Conservation (phyloP, 805 yeast genomes). For the Candida ascalaphidarum region DNA sequence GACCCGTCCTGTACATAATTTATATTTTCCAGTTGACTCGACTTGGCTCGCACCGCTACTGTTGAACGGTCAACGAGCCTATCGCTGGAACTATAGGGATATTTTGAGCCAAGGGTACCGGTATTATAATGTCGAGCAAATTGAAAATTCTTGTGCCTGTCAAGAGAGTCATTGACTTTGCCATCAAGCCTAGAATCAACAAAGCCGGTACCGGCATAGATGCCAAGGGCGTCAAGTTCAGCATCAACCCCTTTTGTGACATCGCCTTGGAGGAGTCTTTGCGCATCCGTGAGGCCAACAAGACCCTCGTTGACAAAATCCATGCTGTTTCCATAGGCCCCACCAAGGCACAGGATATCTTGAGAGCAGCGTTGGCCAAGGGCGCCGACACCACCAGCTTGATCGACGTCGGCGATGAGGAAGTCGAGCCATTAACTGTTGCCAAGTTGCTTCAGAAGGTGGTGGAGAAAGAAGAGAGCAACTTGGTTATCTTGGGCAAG, state of each 20-base stretch:
- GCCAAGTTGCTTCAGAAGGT: conserved; percentile 77
- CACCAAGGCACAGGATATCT: conserved; percentile 74
- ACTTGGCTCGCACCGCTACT: too few species aligned
- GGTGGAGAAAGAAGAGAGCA: conserved; percentile 61
- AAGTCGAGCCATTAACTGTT: conserved; percentile 79
- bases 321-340: conserved; percentile 93
- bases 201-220: conserved; percentile 78
- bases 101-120: too few species aligned
- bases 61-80: too few species aligned
- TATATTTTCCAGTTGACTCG: too few species aligned
- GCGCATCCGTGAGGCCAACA: conserved; percentile 59
- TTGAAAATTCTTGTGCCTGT: conserved; percentile 83
- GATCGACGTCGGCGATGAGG: conserved; percentile 65
- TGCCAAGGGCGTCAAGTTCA: conserved; percentile 81
- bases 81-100: too few species aligned
- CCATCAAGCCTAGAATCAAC: conserved; percentile 87
- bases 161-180: conserved; percentile 90
- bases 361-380: conserved; percentile 87
- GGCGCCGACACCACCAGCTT: conserved; percentile 87
- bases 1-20: too few species aligned
- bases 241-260: conserved; percentile 96
- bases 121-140: conserved; percentile 31
- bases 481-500: conserved; percentile 85
- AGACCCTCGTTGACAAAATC: conserved; percentile 62
- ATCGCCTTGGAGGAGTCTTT: conserved; percentile 96